Conservation (phyloP, 495 filamentous ascomycete genomes). For the Rhypophila decipiens region DNA sequence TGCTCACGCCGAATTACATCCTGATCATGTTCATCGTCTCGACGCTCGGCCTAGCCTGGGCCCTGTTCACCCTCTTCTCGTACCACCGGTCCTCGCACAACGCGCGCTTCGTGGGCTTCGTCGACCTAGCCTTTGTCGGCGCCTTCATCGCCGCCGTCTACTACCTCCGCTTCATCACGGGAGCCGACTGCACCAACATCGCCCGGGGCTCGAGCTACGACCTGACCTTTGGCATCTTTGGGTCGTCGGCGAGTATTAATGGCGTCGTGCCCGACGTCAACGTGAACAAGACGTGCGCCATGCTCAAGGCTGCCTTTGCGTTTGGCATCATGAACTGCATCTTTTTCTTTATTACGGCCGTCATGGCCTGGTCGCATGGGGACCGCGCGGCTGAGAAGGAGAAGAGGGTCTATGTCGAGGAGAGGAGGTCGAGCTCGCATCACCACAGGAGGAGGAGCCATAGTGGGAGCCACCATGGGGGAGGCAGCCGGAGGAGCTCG, state of each 20-base stretch:
- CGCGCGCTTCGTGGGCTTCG: slow-evolving; percentile 65
- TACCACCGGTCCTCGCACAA: slow-evolving; percentile 68
- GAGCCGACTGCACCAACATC: slow-evolving; percentile 59
- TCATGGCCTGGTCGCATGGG: slow-evolving; percentile 55
- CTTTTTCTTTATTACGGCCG: slow-evolving; percentile 70
- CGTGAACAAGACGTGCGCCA: slow-evolving; percentile 70
- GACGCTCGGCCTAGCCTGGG: slow-evolving; percentile 73
- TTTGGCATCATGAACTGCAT: slow-evolving; percentile 82
- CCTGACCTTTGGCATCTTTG: slow-evolving; percentile 56
- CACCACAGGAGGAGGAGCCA: slow-evolving; percentile 1
- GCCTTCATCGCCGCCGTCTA: slow-evolving; percentile 77
- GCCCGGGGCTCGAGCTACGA: slow-evolving; percentile 35
- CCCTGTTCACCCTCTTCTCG: slow-evolving; percentile 70
- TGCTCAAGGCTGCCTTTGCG: slow-evolving; percentile 83
- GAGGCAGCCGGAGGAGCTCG: slow-evolving; percentile 9
- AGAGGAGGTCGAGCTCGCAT: slow-evolving; percentile 1
- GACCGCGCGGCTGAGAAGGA: slow-evolving; percentile 16
- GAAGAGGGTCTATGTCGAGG: slow-evolving; percentile 7
- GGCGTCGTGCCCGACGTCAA: slow-evolving; percentile 40
- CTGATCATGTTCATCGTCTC: slow-evolving; percentile 88
- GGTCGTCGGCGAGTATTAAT: slow-evolving; percentile 36
- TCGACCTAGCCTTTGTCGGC: slow-evolving; percentile 78
- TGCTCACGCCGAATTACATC: slow-evolving; percentile 71
- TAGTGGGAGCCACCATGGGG: neutral
- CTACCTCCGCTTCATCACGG: slow-evolving; percentile 62